Conservation (phyloP, 192 early-diverging fungal genomes). For the Glomus cerebriforme region DNA sequence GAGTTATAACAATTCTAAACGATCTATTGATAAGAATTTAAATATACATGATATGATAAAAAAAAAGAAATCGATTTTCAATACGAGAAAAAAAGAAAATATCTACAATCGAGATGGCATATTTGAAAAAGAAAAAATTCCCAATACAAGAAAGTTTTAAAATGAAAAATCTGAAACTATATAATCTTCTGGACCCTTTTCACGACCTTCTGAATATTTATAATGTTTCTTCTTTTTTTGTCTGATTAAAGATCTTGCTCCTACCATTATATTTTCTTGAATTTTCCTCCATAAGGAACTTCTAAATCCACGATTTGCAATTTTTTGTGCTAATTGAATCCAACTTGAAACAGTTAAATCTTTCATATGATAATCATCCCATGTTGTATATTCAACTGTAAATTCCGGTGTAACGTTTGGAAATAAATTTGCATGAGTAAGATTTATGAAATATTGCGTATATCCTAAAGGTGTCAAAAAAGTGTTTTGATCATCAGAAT, state of each 20-base stretch:
- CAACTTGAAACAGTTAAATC: constrained; percentile 49
- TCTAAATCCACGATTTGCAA: constrained; percentile 26
- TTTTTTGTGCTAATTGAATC: constrained; percentile 44
- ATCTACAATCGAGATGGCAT: too few relatives aligned
- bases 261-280: constrained; percentile 15
- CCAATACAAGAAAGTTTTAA: not conserved
- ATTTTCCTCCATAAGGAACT: constrained; percentile 19
- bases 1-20: too few relatives aligned
- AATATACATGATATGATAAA: too few relatives aligned
- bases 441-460: constrained; percentile 47
- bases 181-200: not conserved
- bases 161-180: not conserved
- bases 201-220: not conserved
- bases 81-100: too few relatives aligned
- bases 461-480: constrained; percentile 44
- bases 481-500: constrained; percentile 26
- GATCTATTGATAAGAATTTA: too few relatives aligned
- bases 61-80: too few relatives aligned
- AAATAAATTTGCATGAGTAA: constrained; percentile 40
- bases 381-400: constrained; percentile 52
- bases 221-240: not conserved
- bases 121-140: too few relatives aligned
- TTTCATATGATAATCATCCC: constrained; percentile 48
- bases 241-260: not conserved
- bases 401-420: constrained; percentile 37